Percentiles rank a stretch among this genome's conserved stretches.
Conservation (phyloP, 805 yeast species). For the Lachancea sp. region DNA sequence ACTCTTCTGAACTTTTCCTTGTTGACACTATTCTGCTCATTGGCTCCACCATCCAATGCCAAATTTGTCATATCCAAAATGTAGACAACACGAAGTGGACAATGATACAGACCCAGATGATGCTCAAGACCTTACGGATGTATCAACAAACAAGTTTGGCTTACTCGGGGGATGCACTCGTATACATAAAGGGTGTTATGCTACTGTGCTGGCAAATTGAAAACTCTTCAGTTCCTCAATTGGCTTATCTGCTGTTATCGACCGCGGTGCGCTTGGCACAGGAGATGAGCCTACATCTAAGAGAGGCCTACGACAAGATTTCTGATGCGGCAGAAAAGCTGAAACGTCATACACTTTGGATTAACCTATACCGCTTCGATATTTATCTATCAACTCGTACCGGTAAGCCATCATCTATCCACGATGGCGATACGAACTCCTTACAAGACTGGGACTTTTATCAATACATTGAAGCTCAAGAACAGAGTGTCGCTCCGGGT, state of each 20-base stretch:
- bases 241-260: constrained; percentile 34
- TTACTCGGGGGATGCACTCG: constrained; percentile 41
- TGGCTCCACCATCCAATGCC: constrained; percentile 2
- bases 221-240: constrained; percentile 33
- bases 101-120: constrained; percentile 2
- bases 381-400: constrained; percentile 38
- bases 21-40: background rate
- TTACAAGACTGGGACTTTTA: constrained; percentile 10
- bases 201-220: constrained; percentile 35
- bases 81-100: background rate
- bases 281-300: constrained; percentile 49
- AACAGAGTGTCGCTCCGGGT: background rate
- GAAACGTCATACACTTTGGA: constrained; percentile 3
- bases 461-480: background rate
- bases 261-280: constrained; percentile 44
- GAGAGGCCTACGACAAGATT: constrained; percentile 37
- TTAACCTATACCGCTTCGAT: constrained; percentile 35
- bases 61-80: background rate
- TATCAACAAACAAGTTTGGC: constrained; percentile 5
- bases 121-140: constrained; percentile 3
- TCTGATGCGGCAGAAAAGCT: constrained; percentile 1
- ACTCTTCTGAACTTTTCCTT: constrained; percentile 1
- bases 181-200: constrained; percentile 43
- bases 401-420: constrained; percentile 46
- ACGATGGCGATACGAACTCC: constrained; percentile 36